Evolutionary conservation across 371 early-diverging fungal species (phyloP).

Genomic region (Lichtheimia ornata): DNA sequence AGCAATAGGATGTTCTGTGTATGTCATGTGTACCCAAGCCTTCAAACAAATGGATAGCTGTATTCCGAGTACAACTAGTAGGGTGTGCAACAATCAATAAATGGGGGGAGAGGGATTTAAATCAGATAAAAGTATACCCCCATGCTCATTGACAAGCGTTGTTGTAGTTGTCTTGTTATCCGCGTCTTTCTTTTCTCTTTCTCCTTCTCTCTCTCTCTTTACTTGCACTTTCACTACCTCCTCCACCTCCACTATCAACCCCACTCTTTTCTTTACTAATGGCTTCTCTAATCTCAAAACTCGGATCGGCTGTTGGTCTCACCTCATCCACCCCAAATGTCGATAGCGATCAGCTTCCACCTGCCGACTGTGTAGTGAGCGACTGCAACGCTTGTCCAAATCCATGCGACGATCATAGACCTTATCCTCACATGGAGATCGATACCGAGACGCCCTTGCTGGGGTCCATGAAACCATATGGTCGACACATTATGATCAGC

Average conservation of each 20-base stretch:
- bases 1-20: too few species aligned
- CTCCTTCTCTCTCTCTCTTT: too few species aligned
- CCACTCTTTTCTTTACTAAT: conserved; percentile 1
- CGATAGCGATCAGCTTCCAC: conserved; percentile 30
- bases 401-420: conserved; percentile 60
- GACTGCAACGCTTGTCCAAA: conserved; percentile 44
- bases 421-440: conserved; percentile 70
- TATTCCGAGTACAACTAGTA: too few species aligned
- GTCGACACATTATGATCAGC: conserved; percentile 68
- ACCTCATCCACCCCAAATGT: conserved; percentile 1
- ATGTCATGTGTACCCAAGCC: too few species aligned
- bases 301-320: neutral
- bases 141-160: too few species aligned
- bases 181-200: too few species aligned
- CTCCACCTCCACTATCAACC: neutral
- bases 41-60: too few species aligned
- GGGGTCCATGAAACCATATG: conserved; percentile 73
- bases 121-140: too few species aligned
- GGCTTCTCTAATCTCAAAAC: neutral
- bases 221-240: conserved; percentile 1
- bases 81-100: too few species aligned
- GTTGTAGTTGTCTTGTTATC: too few species aligned
- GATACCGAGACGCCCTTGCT: conserved; percentile 53
- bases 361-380: conserved; percentile 28
- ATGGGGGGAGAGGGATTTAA: too few species aligned